phyloP scores from a whole-genome alignment of 2,329 filamentous ascomycete species.

The Aspergillus japonicus region DNA sequence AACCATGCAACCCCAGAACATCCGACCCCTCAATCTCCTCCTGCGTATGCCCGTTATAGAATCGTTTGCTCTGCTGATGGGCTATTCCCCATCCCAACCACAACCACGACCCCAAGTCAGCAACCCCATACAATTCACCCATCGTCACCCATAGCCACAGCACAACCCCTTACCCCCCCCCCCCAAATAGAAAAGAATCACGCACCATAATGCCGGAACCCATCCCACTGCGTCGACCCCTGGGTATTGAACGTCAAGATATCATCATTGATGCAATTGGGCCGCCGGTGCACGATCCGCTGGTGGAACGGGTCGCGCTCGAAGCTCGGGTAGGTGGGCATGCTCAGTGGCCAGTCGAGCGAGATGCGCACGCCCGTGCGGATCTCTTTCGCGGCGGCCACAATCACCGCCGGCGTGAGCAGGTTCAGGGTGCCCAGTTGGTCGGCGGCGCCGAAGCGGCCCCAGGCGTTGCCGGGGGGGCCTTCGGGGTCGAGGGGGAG shows the following conservation, averaged over 20 bases:
- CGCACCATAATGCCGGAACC: slow-evolving; percentile 1
- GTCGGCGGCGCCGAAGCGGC: slow-evolving; percentile 52
- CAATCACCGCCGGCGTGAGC: slow-evolving; percentile 47
- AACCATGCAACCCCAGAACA: not conserved
- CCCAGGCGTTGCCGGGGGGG: slow-evolving; percentile 56
- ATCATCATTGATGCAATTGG: slow-evolving; percentile 6
- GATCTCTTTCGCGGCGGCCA: slow-evolving; percentile 47
- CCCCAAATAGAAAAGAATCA: too few relatives aligned
- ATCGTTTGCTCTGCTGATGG: not conserved
- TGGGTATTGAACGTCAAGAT: slow-evolving; percentile 9
- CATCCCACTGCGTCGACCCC: slow-evolving; percentile 7
- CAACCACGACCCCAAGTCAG: too few relatives aligned
- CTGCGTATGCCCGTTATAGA: not conserved
- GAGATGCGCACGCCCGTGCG: slow-evolving; percentile 28
- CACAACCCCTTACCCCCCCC: too few relatives aligned
- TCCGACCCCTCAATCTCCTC: not conserved
- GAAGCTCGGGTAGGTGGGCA: not conserved
- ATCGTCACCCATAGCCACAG: too few relatives aligned
- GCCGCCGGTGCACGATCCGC: slow-evolving; percentile 1
- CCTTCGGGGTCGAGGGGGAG: slow-evolving; percentile 26
- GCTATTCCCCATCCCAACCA: not conserved
- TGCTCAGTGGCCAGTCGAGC: slow-evolving; percentile 9
- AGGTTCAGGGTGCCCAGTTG: slow-evolving; percentile 56
- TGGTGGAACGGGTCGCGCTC: not conserved
- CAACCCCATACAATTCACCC: too few relatives aligned